A percentile compares a stretch with the other conserved stretches of the same genome.
phyloP scores from a whole-genome alignment of 768 basidiomycete genomes.

The Kwoniella dejecticola region DNA sequence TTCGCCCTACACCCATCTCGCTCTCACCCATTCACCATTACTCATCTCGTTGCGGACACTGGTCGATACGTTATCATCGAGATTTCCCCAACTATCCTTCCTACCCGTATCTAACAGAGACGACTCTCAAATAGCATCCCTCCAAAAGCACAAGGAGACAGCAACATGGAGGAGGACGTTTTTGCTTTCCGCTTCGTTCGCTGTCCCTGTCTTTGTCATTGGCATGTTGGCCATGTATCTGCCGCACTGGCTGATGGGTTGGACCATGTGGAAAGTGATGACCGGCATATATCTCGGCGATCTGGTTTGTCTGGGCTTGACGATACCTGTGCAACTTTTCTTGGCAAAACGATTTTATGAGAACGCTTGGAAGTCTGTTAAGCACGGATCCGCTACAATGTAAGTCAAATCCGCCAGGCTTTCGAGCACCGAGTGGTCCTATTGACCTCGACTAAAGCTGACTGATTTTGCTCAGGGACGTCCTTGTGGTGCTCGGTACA shows the following conservation, averaged over 20 bases:
- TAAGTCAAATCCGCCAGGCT: slow-evolving; percentile 27
- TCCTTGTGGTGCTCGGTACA: slow-evolving; percentile 92
- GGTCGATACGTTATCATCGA: slow-evolving; percentile 47
- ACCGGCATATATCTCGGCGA: slow-evolving; percentile 79
- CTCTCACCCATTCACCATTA: slow-evolving; percentile 48
- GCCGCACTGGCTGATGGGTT: slow-evolving; percentile 54
- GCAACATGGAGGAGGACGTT: slow-evolving; percentile 73
- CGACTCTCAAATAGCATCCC: slow-evolving; percentile 53
- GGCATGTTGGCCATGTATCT: slow-evolving; percentile 74
- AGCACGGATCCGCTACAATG: slow-evolving; percentile 91
- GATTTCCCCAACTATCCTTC: slow-evolving; percentile 51
- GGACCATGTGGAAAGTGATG: slow-evolving; percentile 59
- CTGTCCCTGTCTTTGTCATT: slow-evolving; percentile 90
- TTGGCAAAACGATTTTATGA: slow-evolving; percentile 83
- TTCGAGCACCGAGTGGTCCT: neutral
- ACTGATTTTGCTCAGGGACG: slow-evolving; percentile 61
- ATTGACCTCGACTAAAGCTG: neutral
- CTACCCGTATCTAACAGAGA: slow-evolving; percentile 49
- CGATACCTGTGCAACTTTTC: slow-evolving; percentile 91
- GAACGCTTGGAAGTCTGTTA: slow-evolving; percentile 86
- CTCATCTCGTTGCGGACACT: slow-evolving; percentile 53
- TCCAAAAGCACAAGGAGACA: slow-evolving; percentile 55
- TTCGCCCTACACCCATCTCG: slow-evolving; percentile 42
- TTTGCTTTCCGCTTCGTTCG: slow-evolving; percentile 72
- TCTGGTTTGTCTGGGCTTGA: slow-evolving; percentile 70